Base-by-base conservation (phyloP, 2,329 filamentous ascomycete genomes). In the Endothia cerciana region DNA sequence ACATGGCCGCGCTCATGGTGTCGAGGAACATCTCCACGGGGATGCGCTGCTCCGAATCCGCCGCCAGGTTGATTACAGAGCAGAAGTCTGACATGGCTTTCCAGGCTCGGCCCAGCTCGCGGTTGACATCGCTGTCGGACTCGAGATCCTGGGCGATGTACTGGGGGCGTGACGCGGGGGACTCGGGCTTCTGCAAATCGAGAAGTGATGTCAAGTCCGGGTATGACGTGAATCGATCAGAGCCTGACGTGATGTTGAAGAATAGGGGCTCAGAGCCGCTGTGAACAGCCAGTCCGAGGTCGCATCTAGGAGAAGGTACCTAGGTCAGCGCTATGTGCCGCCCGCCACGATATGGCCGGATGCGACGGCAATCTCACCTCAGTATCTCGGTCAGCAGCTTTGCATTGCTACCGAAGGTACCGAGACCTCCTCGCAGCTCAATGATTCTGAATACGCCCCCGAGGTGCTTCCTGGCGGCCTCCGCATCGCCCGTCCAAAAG, bases 1-100 rank as follows among this genome's bases (percentile, higher is more conserved):
- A 82, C 72, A 78, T 77, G 43, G 77, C 71, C 22, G 78, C 76
- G 3, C 71, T 69, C 77, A 80, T 80, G 40, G 73, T 67, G n/a
- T 68, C 63, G 6, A 73, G 65, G 13, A 74, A 69, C 2, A 59
- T 53, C 5, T 70, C 68, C 28, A 69, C 60, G 4, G 65, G 45
- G 1, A 74, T 69, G 33, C 40, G 65, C 17, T 60, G 65, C 2
- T 67, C 53, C 11, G 68, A 62, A 7, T 65, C 28, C 1, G 69
- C 63, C 11, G 71, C 71, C 7, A 65, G 53, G 63, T 75, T 74
- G 30, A 73, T 63, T 10, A 72, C 56, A 2, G 63, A 11, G 64
- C 72, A 71, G 60, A 75, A 75, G 4, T 66, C 62, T 19, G 60
- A 68, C 64, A 71, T 68, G 0, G 64, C 59, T 15, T 33, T 58